Evolutionary conservation across 306 rosid species (phyloP), one percentile per base, ranked within the genome.

Genomic region (Carpinus viminea): DNA sequence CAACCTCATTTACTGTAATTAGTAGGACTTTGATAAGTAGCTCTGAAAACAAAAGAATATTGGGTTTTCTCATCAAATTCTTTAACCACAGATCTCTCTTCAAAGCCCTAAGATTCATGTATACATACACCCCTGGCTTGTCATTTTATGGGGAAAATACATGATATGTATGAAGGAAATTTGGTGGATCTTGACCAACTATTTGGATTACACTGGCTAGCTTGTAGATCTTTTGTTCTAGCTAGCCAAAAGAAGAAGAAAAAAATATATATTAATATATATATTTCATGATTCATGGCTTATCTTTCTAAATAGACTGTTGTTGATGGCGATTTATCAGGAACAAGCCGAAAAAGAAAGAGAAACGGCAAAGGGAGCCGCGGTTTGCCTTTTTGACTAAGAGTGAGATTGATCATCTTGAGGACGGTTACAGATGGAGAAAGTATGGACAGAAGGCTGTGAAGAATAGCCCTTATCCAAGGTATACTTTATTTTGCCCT

Each of bases 341-440:
- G 87, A 86, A 80, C 59, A 91, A 86, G 83, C 20, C 82, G 4
- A 91, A 90, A 79, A 91, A 91, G 93, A 93, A 93, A 74, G 98
- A 93, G 91, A 93, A 90, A 80, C 84, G 85, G 84, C 52, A 62
- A 81, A 87, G 85, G 79, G 95, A 93, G 77, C 96, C 97, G 17
- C 87, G 98, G 4, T 89, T 88, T 80, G 91, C 98, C 8, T 91
- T 93, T 88, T 84, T 93, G 90, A 93, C 98, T 1, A 90, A 91
- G 89, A 93, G 97, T 55, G 96, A 93, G 91, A 81, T 90, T 12
- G 98, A 93, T 87, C 88, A 91, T 15, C 98, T 93, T 84, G 97
- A 93, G 87, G 98, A 93, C 88, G 98, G 98, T 10, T 91, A 91
- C 74, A 87, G 95, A 90, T 93, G 98, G 98, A 90, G 98, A 86